A percentile compares a stretch with the other conserved stretches of the same genome.
Evolutionary conservation across 2,329 filamentous ascomycete species (phyloP).

Genomic region (Phaeoacremonium minimum): DNA sequence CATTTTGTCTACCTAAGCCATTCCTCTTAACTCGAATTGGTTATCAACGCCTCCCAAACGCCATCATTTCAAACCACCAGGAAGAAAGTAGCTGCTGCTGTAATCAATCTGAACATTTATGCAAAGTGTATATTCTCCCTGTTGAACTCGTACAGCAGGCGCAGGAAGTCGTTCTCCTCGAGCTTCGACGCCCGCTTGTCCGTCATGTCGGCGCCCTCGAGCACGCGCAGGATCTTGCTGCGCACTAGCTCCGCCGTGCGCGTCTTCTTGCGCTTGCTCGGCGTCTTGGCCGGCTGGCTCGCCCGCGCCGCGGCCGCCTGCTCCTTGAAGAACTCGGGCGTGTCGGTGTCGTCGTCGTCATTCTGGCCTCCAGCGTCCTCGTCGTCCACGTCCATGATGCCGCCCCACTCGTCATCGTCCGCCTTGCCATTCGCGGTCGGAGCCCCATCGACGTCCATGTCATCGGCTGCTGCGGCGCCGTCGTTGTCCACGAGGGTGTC

Average conservation of each 20-base stretch:
- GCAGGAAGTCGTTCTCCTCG: constrained; percentile 89
- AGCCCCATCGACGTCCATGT: constrained; percentile 35
- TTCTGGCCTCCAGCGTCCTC: constrained; percentile 40
- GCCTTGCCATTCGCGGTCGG: constrained; percentile 30
- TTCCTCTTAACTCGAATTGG: no score
- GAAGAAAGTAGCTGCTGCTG: no score
- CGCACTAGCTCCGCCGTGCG: constrained; percentile 78
- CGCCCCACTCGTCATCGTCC: constrained; percentile 42
- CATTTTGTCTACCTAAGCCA: no score
- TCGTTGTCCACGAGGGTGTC: constrained; percentile 52
- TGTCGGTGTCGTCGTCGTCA: constrained; percentile 61
- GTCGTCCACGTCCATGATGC: constrained; percentile 44
- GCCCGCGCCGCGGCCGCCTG: constrained; percentile 33
- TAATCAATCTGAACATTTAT: no score
- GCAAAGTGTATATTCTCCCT: constrained; percentile 90
- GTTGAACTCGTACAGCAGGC: constrained; percentile 77
- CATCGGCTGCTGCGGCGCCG: constrained; percentile 31
- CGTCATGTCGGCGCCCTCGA: constrained; percentile 75
- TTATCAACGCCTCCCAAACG: no score
- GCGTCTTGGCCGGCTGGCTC: constrained; percentile 47
- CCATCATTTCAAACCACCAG: no score
- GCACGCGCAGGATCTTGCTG: constrained; percentile 79
- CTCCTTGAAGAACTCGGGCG: constrained; percentile 83
- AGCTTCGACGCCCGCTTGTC: constrained; percentile 82
- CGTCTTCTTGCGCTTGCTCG: constrained; percentile 70